phyloP scores from a whole-genome alignment of 2,329 filamentous ascomycete genomes.

The Calonectria crousiana region DNA sequence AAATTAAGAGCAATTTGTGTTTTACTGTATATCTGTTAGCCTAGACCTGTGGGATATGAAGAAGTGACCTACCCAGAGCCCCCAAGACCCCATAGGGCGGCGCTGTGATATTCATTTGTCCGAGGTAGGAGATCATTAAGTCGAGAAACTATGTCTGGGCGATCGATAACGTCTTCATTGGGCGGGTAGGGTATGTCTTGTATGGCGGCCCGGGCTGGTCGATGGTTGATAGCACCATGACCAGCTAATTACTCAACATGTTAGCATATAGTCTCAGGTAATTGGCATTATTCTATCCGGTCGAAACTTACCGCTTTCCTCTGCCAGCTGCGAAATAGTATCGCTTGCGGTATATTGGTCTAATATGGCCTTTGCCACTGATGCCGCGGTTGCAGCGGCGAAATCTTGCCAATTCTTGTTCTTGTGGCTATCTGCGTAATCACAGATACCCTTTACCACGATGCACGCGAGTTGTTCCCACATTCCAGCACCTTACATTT shows the following conservation, averaged over 20 bases:
- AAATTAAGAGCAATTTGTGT: conserved; percentile 30
- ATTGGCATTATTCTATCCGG: background rate
- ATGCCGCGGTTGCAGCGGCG: conserved; percentile 17
- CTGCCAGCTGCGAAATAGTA: too few relatives aligned
- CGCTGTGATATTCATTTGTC: background rate
- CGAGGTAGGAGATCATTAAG: background rate
- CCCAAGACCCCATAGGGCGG: conserved; percentile 8
- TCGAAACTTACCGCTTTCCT: background rate
- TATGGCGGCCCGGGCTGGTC: background rate
- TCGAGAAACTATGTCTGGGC: background rate
- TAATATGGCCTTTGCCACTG: conserved; percentile 8
- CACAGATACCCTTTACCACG: conserved; percentile 16
- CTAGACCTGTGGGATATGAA: background rate
- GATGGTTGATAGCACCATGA: background rate
- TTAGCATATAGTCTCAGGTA: background rate
- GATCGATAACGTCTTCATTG: background rate
- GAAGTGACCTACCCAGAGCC: background rate
- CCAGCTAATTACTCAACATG: too few relatives aligned
- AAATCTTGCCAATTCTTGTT: conserved; percentile 20
- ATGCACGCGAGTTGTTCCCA: conserved; percentile 20
- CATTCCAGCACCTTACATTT: conserved; percentile 25
- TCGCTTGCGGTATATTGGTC: background rate
- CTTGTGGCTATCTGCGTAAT: conserved; percentile 25
- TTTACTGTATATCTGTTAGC: conserved; percentile 24
- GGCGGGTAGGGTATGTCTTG: background rate